A percentile compares a stretch with the other conserved stretches of the same genome.
phyloP scores from a whole-genome alignment of 257 asterid genomes.

The Solanum chiquidenum region DNA sequence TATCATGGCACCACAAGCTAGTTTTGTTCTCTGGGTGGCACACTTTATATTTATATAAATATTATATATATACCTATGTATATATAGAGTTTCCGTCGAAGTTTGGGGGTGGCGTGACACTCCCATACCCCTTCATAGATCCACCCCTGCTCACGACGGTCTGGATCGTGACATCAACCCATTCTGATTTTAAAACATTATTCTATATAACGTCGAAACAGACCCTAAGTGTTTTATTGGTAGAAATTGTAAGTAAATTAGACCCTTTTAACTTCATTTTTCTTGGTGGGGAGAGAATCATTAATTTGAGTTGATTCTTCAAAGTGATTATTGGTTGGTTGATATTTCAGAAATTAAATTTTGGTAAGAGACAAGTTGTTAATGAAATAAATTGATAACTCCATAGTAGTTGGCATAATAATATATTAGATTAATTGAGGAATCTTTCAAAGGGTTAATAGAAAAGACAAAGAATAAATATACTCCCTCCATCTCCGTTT shows the following conservation, averaged over 20 bases:
- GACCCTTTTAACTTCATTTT: not conserved
- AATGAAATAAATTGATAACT: not conserved
- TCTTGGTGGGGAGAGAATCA: not conserved
- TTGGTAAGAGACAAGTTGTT: not conserved
- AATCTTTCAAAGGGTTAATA: not conserved
- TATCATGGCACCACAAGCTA: too few relatives aligned
- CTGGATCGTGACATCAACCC: not conserved
- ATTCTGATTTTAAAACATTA: not conserved
- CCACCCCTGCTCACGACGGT: too few relatives aligned
- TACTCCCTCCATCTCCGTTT: too few relatives aligned
- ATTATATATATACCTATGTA: too few relatives aligned
- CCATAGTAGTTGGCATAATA: not conserved
- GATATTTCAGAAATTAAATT: not conserved
- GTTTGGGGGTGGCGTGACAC: too few relatives aligned
- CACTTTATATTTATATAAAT: too few relatives aligned
- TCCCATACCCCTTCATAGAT: too few relatives aligned
- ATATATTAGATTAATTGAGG: not conserved
- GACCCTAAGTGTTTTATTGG: not conserved
- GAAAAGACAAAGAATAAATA: not conserved
- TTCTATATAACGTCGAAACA: not conserved
- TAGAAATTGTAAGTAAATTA: not conserved
- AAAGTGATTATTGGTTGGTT: not conserved
- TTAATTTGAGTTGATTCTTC: not conserved
- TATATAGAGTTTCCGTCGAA: too few relatives aligned
- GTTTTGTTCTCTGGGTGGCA: too few relatives aligned